Conservation (phyloP, 768 basidiomycete genomes). For the Collybia sordida region DNA sequence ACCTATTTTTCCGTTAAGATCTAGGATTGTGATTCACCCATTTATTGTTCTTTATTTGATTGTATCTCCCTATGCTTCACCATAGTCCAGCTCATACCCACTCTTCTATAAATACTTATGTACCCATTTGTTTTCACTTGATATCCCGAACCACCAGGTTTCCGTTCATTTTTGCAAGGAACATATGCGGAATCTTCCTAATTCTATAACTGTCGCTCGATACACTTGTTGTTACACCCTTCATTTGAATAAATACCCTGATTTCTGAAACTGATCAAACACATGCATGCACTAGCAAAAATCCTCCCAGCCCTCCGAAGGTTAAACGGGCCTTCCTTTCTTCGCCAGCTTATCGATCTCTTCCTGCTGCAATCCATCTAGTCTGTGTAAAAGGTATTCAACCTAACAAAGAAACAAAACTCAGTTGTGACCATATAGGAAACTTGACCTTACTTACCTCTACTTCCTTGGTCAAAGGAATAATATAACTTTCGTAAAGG, state of each 20-base stretch:
- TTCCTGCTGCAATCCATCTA: constrained; percentile 81
- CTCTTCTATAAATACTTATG: constrained; percentile 6
- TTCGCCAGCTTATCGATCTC: constrained; percentile 68
- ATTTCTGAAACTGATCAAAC: too few relatives aligned
- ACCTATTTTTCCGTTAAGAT: constrained; percentile 26
- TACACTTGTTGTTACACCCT: too few relatives aligned
- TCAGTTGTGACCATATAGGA: not conserved
- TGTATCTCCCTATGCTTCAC: constrained; percentile 12
- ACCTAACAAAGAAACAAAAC: constrained; percentile 52
- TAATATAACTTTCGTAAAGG: constrained; percentile 93
- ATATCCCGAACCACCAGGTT: not conserved
- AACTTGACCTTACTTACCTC: constrained; percentile 61
- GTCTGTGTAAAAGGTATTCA: constrained; percentile 88
- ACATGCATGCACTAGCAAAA: too few relatives aligned
- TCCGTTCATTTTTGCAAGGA: constrained; percentile 12
- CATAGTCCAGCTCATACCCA: constrained; percentile 1
- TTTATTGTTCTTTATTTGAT: constrained; percentile 9
- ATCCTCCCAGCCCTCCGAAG: not conserved
- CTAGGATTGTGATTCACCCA: constrained; percentile 39
- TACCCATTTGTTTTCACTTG: constrained; percentile 2
- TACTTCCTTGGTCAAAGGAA: constrained; percentile 96
- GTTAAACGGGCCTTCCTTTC: not conserved
- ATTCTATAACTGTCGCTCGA: not conserved
- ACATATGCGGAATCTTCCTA: constrained; percentile 1
- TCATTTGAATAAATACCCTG: too few relatives aligned